Evolutionary conservation across 2,329 filamentous ascomycete species (phyloP), one percentile per base, ranked within the genome.

Genomic region (Aureobasidium mangrovei): DNA sequence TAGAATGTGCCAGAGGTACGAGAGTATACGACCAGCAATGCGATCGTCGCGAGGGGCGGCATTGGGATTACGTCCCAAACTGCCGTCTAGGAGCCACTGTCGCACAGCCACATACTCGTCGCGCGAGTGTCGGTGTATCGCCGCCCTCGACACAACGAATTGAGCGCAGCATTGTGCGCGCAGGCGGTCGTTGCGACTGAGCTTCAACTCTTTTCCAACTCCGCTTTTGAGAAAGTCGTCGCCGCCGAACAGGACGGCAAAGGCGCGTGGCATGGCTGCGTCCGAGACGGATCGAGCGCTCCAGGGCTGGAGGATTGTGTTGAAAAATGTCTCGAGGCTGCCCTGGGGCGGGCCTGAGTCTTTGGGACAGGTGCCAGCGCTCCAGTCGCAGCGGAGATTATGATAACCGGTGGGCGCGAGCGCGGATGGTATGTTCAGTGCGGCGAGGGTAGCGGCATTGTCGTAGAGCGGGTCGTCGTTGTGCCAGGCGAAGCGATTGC

Each of bases 1-100:
- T 26, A 77, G 51, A 42, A 77, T 35, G 12, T 85, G 83, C 82
- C 82, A 86, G 26, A 82, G 67, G 60, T 83, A 85, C 62, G 85
- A 82, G 64, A 84, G 74, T 2, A 84, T 74, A 27, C 82, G 71
- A 2, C 82, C 82, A 32, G 77, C 81, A 31, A 77, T 49, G 10
- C 38, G 36, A 32, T 58, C 80, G 4, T 72, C 72, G 46, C 80
- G 64, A 71, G 57, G 77, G 4, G 74, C 67, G 2, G 81, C 81
- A 10, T 74, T 70, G 12, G 82, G 62, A 12, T 54, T 54, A 5
- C 41, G 33, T 27, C 24, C 29, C 32, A 24, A 33, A 65, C 27
- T 76, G 74, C 73, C 1, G 70, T 67, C 0, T 70, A 69, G 63
- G 33, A 85, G 60, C 83, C 82, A 85, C 43, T 82, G 69, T 4